Evolutionary conservation across 331 rosid genomes (phyloP).

Genomic region (Prunus yedoensis): DNA sequence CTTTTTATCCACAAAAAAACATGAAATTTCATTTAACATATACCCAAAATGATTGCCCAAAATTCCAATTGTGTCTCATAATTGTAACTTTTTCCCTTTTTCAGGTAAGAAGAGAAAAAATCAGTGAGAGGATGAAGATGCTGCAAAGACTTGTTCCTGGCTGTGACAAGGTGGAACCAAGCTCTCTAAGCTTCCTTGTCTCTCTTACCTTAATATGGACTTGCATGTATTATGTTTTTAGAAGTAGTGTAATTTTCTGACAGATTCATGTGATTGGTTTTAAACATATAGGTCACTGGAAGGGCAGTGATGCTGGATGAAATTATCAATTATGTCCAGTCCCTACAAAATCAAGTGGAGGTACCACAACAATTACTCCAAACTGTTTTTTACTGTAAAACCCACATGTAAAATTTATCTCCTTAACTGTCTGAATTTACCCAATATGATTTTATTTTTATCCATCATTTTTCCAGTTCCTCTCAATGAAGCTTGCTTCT

Average conservation of each 20-base stretch:
- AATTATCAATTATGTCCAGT: constrained; percentile 90
- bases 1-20: constrained; percentile 1
- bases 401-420: neutral
- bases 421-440: neutral
- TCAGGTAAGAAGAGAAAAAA: constrained; percentile 93
- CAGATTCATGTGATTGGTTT: constrained; percentile 45
- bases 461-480: constrained; percentile 47
- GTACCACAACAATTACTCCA: constrained; percentile 29
- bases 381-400: neutral
- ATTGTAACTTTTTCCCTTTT: neutral
- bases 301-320: constrained; percentile 95
- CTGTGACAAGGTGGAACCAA: constrained; percentile 74
- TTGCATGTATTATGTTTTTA: neutral
- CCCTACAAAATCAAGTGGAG: constrained; percentile 98
- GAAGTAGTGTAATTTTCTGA: constrained; percentile 22
- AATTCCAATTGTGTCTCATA: neutral
- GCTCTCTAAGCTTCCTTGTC: neutral
- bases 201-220: neutral
- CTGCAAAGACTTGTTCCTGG: constrained; percentile 88
- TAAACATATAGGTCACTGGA: constrained; percentile 60
- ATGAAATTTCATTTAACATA: neutral
- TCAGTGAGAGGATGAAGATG: constrained; percentile 89
- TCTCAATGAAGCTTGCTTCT: constrained; percentile 85
- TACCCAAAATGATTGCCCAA: constrained; percentile 1
- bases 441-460: neutral